Conservation (phyloP, 2,329 filamentous ascomycete genomes). For the Chaetomium globosum region DNA sequence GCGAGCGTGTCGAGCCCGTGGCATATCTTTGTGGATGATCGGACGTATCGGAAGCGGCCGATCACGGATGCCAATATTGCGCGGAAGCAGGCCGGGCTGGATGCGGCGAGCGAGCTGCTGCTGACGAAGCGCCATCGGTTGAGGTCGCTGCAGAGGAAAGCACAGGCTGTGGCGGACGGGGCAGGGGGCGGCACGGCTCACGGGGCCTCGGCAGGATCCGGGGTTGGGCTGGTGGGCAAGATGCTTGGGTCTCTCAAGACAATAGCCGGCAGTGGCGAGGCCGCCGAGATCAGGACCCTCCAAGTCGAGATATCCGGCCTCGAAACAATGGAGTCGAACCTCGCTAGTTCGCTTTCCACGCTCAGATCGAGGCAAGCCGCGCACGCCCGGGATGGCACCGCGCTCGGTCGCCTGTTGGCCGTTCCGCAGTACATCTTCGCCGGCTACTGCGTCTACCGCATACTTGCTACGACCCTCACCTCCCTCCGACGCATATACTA, state of each 20-base stretch:
- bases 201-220: constrained; percentile 36
- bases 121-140: constrained; percentile 72
- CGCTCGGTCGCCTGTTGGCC: constrained; percentile 65
- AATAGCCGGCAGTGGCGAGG: constrained; percentile 65
- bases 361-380: constrained; percentile 65
- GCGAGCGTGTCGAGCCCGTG: constrained; percentile 85
- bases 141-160: constrained; percentile 68
- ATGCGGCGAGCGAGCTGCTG: constrained; percentile 79
- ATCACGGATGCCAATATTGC: constrained; percentile 74
- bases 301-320: constrained; percentile 78
- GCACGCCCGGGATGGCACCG: constrained; percentile 68
- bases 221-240: constrained; percentile 68
- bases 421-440: constrained; percentile 70
- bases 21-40: constrained; percentile 74
- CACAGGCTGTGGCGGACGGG: constrained; percentile 40
- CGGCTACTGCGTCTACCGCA: constrained; percentile 81
- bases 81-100: constrained; percentile 76
- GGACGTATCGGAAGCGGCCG: constrained; percentile 53
- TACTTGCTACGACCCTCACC: constrained; percentile 70
- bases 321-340: constrained; percentile 74
- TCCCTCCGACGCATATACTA: constrained; percentile 63
- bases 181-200: constrained; percentile 30
- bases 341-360: constrained; percentile 65
- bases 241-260: constrained; percentile 63
- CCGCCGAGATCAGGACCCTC: constrained; percentile 62